Evolutionary conservation across 345 rosid genomes (phyloP).

Genomic region (Populus simonii): DNA sequence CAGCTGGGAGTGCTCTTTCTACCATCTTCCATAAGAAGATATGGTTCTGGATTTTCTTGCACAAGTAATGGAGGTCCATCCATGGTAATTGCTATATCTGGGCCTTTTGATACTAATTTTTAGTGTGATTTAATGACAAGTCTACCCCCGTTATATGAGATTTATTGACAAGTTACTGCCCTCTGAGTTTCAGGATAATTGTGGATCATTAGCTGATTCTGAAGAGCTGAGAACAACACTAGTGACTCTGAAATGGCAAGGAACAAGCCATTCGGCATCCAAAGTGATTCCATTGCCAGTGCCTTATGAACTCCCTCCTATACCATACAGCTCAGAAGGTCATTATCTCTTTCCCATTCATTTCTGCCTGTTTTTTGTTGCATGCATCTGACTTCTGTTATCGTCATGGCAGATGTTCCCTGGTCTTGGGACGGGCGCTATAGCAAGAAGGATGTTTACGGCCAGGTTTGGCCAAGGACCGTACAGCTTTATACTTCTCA

Average conservation of each 20-base stretch:
- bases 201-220: conserved; percentile 16
- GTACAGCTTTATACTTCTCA: conserved; percentile 35
- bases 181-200: conserved; percentile 22
- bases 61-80: conserved; percentile 28
- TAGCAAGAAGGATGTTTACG: conserved; percentile 68
- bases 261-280: conserved; percentile 30
- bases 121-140: background rate
- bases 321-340: conserved; percentile 74
- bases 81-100: conserved; percentile 30
- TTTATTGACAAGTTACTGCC: background rate
- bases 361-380: background rate
- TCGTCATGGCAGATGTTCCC: conserved; percentile 59
- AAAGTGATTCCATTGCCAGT: conserved; percentile 62
- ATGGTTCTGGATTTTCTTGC: conserved; percentile 56
- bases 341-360: background rate
- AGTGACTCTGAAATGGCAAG: conserved; percentile 67
- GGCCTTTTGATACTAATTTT: background rate
- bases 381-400: conserved; percentile 1
- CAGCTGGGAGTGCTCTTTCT: conserved; percentile 87
- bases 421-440: conserved; percentile 94
- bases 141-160: background rate
- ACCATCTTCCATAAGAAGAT: conserved; percentile 36
- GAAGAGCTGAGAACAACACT: conserved; percentile 37
- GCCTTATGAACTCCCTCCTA: conserved; percentile 82
- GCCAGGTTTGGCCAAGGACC: conserved; percentile 76